A percentile compares a stretch with the other conserved stretches of the same genome.
phyloP scores from a whole-genome alignment of 2,329 filamentous ascomycete genomes.

The Byssochlamys sp. region DNA sequence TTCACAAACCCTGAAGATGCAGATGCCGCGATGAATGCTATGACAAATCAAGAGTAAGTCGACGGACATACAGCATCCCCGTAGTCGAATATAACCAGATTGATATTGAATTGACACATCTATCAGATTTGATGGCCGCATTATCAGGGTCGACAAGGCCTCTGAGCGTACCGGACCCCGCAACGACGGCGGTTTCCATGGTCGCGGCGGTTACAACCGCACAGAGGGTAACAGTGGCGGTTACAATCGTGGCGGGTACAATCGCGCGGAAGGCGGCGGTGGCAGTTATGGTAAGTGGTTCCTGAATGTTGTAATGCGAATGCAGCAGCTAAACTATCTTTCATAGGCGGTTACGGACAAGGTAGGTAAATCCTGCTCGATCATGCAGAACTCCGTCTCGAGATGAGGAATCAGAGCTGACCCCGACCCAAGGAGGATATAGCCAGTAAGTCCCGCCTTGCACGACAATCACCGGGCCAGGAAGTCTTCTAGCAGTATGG shows the following conservation, averaged over 20 bases:
- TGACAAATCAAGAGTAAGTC: constrained; percentile 59
- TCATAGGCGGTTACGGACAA: constrained; percentile 3
- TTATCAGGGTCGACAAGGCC: constrained; percentile 90
- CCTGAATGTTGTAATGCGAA: constrained; percentile 15
- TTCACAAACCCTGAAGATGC: constrained; percentile 49
- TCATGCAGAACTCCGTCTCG: not conserved
- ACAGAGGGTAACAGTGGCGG: constrained; percentile 12
- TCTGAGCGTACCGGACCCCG: constrained; percentile 65
- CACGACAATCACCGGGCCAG: not conserved
- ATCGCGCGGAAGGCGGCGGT: constrained; percentile 21
- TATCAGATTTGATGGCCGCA: constrained; percentile 77
- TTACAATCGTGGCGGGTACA: constrained; percentile 1
- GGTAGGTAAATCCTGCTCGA: not conserved
- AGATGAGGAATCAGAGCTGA: not conserved
- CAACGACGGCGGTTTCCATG: constrained; percentile 40
- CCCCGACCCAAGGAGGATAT: not conserved
- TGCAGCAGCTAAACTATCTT: constrained; percentile 6
- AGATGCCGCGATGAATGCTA: constrained; percentile 31
- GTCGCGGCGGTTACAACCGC: constrained; percentile 37
- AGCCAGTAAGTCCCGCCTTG: not conserved
- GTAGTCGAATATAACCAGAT: constrained; percentile 11
- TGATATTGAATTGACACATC: constrained; percentile 1
- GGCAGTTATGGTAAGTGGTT: constrained; percentile 23
- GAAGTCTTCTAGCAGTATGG: not conserved
- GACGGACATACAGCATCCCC: constrained; percentile 8